These are phyloP conservation scores for Yarrowia sp. DNA, from an alignment of 805 yeast species.

Conservation along the genomic window DNA sequence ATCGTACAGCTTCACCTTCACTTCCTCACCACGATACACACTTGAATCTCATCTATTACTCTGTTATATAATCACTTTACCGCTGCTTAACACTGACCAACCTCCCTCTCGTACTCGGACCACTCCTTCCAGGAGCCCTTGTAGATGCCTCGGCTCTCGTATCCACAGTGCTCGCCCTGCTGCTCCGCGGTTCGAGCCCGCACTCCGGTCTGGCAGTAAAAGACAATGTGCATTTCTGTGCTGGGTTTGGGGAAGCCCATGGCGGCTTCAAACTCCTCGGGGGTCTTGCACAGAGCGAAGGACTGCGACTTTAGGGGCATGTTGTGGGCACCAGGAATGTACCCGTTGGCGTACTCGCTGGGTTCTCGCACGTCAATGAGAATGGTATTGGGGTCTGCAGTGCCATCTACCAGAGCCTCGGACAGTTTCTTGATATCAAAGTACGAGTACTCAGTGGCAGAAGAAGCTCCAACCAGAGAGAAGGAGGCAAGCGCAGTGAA, in stretches of 20 bases:
- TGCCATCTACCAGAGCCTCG: conserved; percentile 50
- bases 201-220: conserved; percentile 92
- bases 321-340: conserved; percentile 83
- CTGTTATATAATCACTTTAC: neutral
- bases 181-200: conserved; percentile 91
- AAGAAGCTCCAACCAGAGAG: neutral
- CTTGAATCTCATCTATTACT: no score
- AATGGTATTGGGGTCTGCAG: conserved; percentile 54
- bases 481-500: neutral
- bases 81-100: neutral
- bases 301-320: conserved; percentile 90
- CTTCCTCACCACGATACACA: no score
- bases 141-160: conserved; percentile 82
- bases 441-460: conserved; percentile 24
- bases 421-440: conserved; percentile 8
- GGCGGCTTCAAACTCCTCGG: conserved; percentile 78
- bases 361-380: conserved; percentile 95
- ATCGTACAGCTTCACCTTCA: no score
- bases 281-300: conserved; percentile 81
- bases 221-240: conserved; percentile 72
- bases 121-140: conserved; percentile 89
- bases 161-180: conserved; percentile 88
- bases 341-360: conserved; percentile 71
- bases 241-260: conserved; percentile 85
- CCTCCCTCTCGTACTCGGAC: conserved; percentile 48